Percentiles rank a stretch among this genome's conserved stretches.
These are phyloP conservation scores for Tetraselmis striata DNA, from an alignment of 139 green algal genomes.

Conservation along the genomic window DNA sequence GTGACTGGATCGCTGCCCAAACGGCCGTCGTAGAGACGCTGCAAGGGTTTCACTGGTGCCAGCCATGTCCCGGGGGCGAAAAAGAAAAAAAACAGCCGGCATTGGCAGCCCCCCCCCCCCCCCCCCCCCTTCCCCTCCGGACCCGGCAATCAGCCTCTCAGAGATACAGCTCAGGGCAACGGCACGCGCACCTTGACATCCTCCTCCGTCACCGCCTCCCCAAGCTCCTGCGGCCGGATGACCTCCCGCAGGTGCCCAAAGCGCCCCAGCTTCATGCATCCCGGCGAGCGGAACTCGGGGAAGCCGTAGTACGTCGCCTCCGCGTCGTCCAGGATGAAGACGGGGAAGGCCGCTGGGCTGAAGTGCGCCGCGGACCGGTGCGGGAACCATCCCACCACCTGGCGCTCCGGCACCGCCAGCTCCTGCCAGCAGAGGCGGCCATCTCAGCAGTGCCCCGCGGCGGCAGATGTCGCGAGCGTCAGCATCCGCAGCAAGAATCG, in stretches of 20 bases:
- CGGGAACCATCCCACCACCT: constrained; percentile 57
- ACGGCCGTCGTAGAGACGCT: too few relatives aligned
- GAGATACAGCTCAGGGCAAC: too few relatives aligned
- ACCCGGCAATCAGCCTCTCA: too few relatives aligned
- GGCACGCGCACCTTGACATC: background rate
- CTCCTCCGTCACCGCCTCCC: background rate
- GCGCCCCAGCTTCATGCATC: background rate
- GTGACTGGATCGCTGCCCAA: too few relatives aligned
- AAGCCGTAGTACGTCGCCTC: constrained; percentile 52
- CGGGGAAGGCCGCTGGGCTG: constrained; percentile 27
- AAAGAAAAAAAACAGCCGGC: too few relatives aligned
- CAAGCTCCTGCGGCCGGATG: background rate
- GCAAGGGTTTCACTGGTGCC: too few relatives aligned
- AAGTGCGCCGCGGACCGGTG: background rate
- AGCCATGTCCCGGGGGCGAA: too few relatives aligned
- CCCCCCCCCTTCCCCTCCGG: too few relatives aligned
- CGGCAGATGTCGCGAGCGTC: too few relatives aligned
- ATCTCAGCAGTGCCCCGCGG: too few relatives aligned
- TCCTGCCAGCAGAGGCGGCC: too few relatives aligned
- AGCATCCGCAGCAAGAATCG: constrained; percentile 4
- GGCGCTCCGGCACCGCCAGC: constrained; percentile 16
- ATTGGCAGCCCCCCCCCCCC: too few relatives aligned
- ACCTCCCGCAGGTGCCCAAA: background rate
- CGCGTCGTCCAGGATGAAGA: constrained; percentile 49
- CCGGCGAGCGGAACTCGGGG: constrained; percentile 37